Evolutionary conservation across 257 asterid species (phyloP).

Genomic region (Solanum microdontum): DNA sequence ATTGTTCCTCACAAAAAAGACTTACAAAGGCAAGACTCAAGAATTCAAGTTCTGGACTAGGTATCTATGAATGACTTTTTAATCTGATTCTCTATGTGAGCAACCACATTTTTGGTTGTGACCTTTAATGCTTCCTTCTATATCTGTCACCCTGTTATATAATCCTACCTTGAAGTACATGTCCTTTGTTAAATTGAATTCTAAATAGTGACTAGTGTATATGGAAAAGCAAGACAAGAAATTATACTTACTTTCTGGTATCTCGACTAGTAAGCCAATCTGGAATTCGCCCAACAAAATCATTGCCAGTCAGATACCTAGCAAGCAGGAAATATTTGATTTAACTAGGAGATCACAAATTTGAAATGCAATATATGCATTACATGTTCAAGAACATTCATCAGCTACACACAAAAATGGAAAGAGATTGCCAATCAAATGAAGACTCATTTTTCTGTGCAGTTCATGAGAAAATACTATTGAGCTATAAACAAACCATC

Average conservation of each 20-base stretch:
- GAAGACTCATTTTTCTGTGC: neutral
- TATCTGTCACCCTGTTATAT: neutral
- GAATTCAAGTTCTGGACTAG: neutral
- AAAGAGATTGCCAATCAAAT: neutral
- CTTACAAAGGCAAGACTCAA: neutral
- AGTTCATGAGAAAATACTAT: neutral
- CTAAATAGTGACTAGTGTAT: neutral
- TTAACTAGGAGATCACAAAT: neutral
- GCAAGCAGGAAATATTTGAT: neutral
- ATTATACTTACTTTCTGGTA: constrained; percentile 17
- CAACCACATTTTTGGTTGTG: neutral
- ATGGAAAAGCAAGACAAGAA: neutral
- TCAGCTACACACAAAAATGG: neutral
- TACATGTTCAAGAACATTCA: neutral
- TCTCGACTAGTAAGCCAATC: constrained; percentile 20
- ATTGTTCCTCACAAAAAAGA: neutral
- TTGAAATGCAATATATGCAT: neutral
- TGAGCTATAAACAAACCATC: neutral
- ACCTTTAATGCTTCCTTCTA: neutral
- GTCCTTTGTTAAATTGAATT: neutral
- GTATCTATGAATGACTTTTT: neutral
- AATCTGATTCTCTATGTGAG: neutral
- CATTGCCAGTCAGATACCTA: constrained; percentile 45
- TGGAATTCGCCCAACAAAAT: constrained; percentile 33
- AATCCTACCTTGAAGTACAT: neutral